phyloP scores from a whole-genome alignment of 1,139 yeast species.

The Taphrina sp. region DNA sequence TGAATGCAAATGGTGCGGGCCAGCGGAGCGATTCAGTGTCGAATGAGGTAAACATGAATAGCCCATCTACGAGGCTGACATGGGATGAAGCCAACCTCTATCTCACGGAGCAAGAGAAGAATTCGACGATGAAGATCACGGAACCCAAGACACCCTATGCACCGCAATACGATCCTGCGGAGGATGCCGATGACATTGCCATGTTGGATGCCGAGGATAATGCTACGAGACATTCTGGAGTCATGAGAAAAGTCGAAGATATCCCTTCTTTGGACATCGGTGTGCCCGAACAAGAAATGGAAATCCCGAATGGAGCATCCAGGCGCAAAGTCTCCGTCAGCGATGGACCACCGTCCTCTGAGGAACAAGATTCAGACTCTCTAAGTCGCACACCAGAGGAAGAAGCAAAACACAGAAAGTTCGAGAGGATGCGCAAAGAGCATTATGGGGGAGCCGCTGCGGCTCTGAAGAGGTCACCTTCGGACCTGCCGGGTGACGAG shows the following conservation, averaged over 20 bases:
- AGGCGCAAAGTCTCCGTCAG: conserved; percentile 43
- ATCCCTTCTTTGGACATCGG: conserved; percentile 36
- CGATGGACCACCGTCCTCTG: conserved; percentile 47
- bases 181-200: conserved; percentile 65
- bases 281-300: conserved; percentile 33
- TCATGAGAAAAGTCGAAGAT: conserved; percentile 28
- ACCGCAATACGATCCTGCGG: conserved; percentile 85
- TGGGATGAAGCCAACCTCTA: conserved; percentile 76
- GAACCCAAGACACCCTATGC: conserved; percentile 98
- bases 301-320: conserved; percentile 28
- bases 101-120: conserved; percentile 65
- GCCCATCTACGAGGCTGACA: conserved; percentile 48
- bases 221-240: conserved; percentile 27
- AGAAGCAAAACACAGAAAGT: conserved; percentile 27
- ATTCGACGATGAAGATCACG: conserved; percentile 78
- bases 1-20: conserved; percentile 19
- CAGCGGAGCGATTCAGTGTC: conserved; percentile 1
- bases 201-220: conserved; percentile 51
- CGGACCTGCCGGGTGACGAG: conserved; percentile 7
- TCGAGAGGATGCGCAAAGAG: conserved; percentile 28
- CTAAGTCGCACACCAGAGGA: conserved; percentile 24
- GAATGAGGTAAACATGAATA: conserved; percentile 2
- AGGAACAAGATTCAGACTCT: conserved; percentile 45
- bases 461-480: conserved; percentile 15
- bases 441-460: conserved; percentile 30